Evolutionary conservation across 2,329 filamentous ascomycete genomes (phyloP), one percentile per base, ranked within the genome.

Genomic region (Alternaria infectoria): DNA sequence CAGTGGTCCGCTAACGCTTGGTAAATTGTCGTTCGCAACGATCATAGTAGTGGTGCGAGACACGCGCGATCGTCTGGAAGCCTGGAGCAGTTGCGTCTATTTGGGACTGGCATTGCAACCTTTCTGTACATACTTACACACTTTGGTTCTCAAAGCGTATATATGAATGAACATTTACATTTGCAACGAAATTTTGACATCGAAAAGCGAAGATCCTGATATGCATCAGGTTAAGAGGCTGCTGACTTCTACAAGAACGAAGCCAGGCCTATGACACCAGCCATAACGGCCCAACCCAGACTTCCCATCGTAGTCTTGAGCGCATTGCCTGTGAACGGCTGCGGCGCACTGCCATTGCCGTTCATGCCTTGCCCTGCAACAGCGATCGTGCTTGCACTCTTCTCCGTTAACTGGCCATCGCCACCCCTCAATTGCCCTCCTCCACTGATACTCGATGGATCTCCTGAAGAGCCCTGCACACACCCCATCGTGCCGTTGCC

Each of bases 351-450:
- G 17, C 25, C 28, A 45, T 51, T 62, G 12, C 17, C 36, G 21
- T 19, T 49, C 21, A 15, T 11, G 11, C 19, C 54, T 26, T 52
- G 40, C 3, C 51, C 57, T 25, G 54, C 57, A 21, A 65, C 46
- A 23, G 47, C 49, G 36, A 61, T 40, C 30, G 58, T 52, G n/a
- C 55, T 58, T n/a, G 30, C 19, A 25, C 59, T 58, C 59, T 62
- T 54, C 17, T 44, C 21, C 17, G 55, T 65, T 28, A 66, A 46
- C 13, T 58, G 54, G 9, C 70, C 71, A 59, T 73, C 70, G 5
- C 75, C 75, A 32, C 69, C 69, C 60, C 69, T 74, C 49, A 68
- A 61, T 65, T 79, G 76, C 0, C 76, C 76, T 25, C 77, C 77
- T 6, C 71, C 76, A 61, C 64, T 73, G 6, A 79, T 56, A 61